These are phyloP conservation scores for Adansonia digitata DNA, from an alignment of 345 rosid genomes.

Conservation along the genomic window DNA sequence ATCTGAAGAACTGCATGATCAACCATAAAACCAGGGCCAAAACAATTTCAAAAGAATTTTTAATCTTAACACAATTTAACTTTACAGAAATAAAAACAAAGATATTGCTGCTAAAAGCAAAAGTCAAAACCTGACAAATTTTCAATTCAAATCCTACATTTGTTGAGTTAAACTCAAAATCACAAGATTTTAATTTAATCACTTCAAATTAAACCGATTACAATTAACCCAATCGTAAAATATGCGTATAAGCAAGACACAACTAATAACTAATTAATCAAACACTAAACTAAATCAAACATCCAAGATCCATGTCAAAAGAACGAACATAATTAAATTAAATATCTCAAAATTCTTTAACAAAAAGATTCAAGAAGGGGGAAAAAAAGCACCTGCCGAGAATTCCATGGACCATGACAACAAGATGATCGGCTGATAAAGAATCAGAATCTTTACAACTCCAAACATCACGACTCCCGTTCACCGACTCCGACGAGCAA, in stretches of 20 bases:
- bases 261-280: neutral
- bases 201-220: neutral
- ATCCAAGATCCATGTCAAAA: neutral
- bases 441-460: slow-evolving; percentile 56
- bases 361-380: neutral
- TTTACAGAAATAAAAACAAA: slow-evolving; percentile 1
- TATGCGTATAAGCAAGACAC: neutral
- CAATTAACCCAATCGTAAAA: neutral
- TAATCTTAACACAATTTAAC: neutral
- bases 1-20: slow-evolving; percentile 59
- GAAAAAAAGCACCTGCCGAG: slow-evolving; percentile 60
- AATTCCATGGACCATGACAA: slow-evolving; percentile 92
- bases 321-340: neutral
- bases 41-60: neutral
- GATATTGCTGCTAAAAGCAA: neutral
- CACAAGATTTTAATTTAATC: neutral
- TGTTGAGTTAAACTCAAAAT: neutral
- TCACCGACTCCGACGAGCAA: slow-evolving; percentile 55
- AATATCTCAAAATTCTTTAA: neutral
- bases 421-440: slow-evolving; percentile 85
- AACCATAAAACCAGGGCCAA: neutral
- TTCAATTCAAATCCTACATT: neutral
- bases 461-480: slow-evolving; percentile 74
- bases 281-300: neutral
- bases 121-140: neutral